These are phyloP conservation scores for Colletotrichum aenigma DNA, from an alignment of 2,329 filamentous ascomycete species.

Conservation along the genomic window DNA sequence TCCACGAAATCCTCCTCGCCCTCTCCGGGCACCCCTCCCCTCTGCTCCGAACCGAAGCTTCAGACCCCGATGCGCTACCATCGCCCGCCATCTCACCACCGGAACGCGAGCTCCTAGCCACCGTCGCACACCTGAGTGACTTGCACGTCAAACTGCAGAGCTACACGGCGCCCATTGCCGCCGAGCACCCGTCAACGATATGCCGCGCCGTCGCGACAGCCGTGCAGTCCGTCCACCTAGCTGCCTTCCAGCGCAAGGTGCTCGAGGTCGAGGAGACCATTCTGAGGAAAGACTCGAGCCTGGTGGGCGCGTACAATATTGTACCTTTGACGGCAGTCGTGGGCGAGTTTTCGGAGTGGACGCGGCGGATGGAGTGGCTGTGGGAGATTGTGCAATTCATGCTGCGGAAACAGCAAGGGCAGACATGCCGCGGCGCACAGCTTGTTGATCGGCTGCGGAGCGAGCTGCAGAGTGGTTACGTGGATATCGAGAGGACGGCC, in stretches of 20 bases:
- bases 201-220: slow-evolving; percentile 86
- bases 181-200: slow-evolving; percentile 77
- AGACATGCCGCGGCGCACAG: slow-evolving; percentile 67
- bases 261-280: slow-evolving; percentile 83
- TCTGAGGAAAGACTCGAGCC: slow-evolving; percentile 73
- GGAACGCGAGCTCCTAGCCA: slow-evolving; percentile 80
- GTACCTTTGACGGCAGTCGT: slow-evolving; percentile 88
- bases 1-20: slow-evolving; percentile 97
- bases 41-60: slow-evolving; percentile 67
- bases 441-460: slow-evolving; percentile 78
- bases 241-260: slow-evolving; percentile 81
- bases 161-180: slow-evolving; percentile 69
- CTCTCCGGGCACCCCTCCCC: slow-evolving; percentile 93
- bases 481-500: slow-evolving; percentile 81
- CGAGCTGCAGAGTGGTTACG: slow-evolving; percentile 86
- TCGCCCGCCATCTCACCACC: slow-evolving; percentile 69
- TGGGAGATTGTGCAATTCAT: slow-evolving; percentile 77
- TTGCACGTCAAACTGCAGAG: slow-evolving; percentile 76
- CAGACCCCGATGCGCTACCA: slow-evolving; percentile 49
- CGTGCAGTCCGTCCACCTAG: slow-evolving; percentile 76
- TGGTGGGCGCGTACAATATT: slow-evolving; percentile 91
- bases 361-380: slow-evolving; percentile 83
- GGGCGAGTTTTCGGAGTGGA: slow-evolving; percentile 87
- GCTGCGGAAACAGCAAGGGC: slow-evolving; percentile 40
- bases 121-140: slow-evolving; percentile 77